A percentile compares a stretch with the other conserved stretches of the same genome.
phyloP scores from a whole-genome alignment of 31 red algal species.

The Asparagopsis taxiformis region DNA sequence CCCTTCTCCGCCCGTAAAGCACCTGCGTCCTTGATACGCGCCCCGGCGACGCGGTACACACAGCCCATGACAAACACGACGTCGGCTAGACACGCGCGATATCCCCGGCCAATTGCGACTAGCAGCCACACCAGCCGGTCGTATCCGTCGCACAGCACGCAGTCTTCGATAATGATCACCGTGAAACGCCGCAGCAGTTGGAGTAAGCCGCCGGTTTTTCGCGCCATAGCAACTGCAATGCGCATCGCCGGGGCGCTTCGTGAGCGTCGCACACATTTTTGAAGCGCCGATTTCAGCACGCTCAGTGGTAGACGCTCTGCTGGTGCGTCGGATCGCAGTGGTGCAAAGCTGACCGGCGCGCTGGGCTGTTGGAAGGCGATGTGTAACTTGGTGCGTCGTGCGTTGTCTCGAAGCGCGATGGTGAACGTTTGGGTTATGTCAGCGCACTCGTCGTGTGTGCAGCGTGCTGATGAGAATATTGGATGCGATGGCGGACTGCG shows the following conservation, averaged over 20 bases:
- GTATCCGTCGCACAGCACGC: neutral
- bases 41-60: neutral
- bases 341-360: too few species aligned
- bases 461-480: too few species aligned
- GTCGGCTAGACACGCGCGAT: neutral
- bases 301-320: neutral
- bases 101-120: neutral
- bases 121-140: constrained; percentile 6
- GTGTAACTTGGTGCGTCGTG: too few species aligned
- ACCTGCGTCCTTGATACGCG: neutral
- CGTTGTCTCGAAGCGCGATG: too few species aligned
- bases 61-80: neutral
- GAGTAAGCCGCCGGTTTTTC: neutral
- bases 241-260: neutral
- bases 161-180: constrained; percentile 7
- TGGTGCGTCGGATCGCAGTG: too few species aligned
- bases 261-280: constrained; percentile 1
- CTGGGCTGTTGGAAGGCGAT: too few species aligned
- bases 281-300: constrained; percentile 5
- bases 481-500: neutral
- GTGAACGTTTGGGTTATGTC: too few species aligned
- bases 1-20: too few species aligned
- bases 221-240: neutral
- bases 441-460: too few species aligned
- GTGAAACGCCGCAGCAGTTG: constrained; percentile 7